Conservation (phyloP, 306 rosid species). For the Luffa acutangula region DNA sequence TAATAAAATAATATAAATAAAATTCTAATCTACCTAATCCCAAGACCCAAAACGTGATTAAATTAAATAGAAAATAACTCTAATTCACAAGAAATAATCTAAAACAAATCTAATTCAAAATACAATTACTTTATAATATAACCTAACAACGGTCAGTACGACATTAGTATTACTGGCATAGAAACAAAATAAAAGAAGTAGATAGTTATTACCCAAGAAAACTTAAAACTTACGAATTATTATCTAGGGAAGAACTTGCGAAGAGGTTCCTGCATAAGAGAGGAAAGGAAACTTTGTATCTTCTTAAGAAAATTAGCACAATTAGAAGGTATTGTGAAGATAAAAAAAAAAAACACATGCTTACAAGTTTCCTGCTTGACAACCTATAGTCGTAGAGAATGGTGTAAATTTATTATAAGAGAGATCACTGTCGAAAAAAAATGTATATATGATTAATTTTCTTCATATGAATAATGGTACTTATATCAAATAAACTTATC, state of each 20-base stretch:
- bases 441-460: too few relatives aligned
- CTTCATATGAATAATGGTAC: too few relatives aligned
- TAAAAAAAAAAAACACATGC: conserved; percentile 12
- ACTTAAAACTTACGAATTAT: conserved; percentile 31
- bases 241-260: conserved; percentile 26
- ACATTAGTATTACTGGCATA: not conserved
- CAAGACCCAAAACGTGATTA: too few relatives aligned
- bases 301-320: not conserved
- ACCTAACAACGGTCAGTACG: not conserved
- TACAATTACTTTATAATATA: too few relatives aligned
- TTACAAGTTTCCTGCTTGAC: conserved; percentile 37
- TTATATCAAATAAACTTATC: too few relatives aligned
- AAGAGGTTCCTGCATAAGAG: conserved; percentile 34
- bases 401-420: conserved; percentile 36
- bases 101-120: too few relatives aligned
- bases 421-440: conserved; percentile 23
- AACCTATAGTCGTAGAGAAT: not conserved
- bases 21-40: too few relatives aligned
- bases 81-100: too few relatives aligned
- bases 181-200: too few relatives aligned
- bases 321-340: not conserved
- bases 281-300: not conserved
- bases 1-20: too few relatives aligned
- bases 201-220: too few relatives aligned
- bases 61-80: too few relatives aligned